Percentiles rank a stretch among this genome's conserved stretches.
phyloP scores from a whole-genome alignment of 805 yeast species.

The Kuraishia cidri region DNA sequence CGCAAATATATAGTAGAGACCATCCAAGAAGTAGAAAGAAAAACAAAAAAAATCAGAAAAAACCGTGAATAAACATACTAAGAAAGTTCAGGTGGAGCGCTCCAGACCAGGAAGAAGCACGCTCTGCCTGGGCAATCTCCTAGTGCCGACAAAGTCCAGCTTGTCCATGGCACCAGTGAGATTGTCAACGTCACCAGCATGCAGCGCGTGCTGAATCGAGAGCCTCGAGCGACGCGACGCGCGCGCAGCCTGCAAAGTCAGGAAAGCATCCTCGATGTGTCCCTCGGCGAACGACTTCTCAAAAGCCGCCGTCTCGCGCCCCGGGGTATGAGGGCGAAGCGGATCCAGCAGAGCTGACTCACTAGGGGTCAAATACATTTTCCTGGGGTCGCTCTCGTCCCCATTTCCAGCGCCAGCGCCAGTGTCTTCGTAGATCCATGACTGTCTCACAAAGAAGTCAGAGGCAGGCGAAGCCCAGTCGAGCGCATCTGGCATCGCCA shows the following conservation, averaged over 20 bases:
- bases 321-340: background rate
- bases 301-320: background rate
- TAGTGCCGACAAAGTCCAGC: no score
- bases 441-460: constrained; percentile 5
- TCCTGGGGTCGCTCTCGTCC: no score
- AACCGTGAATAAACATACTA: no score
- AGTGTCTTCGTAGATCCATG: constrained; percentile 5
- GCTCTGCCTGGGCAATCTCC: constrained; percentile 2
- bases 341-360: no score
- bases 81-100: no score
- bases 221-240: constrained; percentile 13
- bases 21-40: no score
- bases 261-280: constrained; percentile 7
- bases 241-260: constrained; percentile 17
- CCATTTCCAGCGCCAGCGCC: background rate
- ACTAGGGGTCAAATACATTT: no score
- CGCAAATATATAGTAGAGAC: no score
- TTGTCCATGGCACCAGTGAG: no score
- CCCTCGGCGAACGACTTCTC: constrained; percentile 1
- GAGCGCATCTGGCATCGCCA: constrained; percentile 1
- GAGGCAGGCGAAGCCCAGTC: constrained; percentile 4
- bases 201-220: background rate
- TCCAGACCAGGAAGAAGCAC: constrained; percentile 1
- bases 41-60: no score
- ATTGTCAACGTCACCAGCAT: no score